Evolutionary conservation across 352 stramenopile species (phyloP).

Genomic region (Sclerospora graminicola): DNA sequence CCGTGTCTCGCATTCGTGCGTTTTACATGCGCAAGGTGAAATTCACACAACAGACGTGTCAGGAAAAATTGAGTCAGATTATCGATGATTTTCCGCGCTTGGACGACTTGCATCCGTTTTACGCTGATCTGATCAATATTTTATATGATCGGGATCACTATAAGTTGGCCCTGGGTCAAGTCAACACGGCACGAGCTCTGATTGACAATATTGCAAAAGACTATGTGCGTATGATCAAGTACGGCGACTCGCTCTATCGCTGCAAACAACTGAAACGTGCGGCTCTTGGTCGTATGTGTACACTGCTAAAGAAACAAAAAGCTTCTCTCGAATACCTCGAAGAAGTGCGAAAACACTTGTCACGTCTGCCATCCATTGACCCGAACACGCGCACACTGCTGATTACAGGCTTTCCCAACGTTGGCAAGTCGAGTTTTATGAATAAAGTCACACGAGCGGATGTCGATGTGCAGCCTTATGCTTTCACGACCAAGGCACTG

Average conservation of each 20-base stretch:
- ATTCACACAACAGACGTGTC: slow-evolving; percentile 99
- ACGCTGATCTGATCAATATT: slow-evolving; percentile 99
- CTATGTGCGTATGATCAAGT: slow-evolving; percentile 99
- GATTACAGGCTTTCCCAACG: slow-evolving; percentile 98
- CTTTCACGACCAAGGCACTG: slow-evolving; percentile 99
- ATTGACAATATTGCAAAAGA: slow-evolving; percentile 97
- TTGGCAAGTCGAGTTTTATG: slow-evolving; percentile 99
- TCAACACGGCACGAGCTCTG: slow-evolving; percentile 97
- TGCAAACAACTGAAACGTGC: slow-evolving; percentile 99
- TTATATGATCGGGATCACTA: slow-evolving; percentile 99
- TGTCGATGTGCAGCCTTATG: slow-evolving; percentile 98
- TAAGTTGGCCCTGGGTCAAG: slow-evolving; percentile 98
- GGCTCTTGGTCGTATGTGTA: slow-evolving; percentile 98
- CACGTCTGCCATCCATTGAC: slow-evolving; percentile 97
- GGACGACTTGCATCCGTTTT: slow-evolving; percentile 98
- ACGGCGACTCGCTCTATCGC: slow-evolving; percentile 97
- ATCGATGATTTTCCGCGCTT: slow-evolving; percentile 98
- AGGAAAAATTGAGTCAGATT: slow-evolving; percentile 95
- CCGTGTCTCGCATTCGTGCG: slow-evolving; percentile 93
- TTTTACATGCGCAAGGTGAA: slow-evolving; percentile 99
- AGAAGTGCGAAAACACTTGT: slow-evolving; percentile 97
- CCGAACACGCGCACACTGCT: slow-evolving; percentile 98
- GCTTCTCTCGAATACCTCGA: slow-evolving; percentile 96
- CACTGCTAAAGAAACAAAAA: slow-evolving; percentile 99
- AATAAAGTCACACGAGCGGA: slow-evolving; percentile 99